Conservation (phyloP, 441 rosid genomes). For the Syzygium malaccense region DNA sequence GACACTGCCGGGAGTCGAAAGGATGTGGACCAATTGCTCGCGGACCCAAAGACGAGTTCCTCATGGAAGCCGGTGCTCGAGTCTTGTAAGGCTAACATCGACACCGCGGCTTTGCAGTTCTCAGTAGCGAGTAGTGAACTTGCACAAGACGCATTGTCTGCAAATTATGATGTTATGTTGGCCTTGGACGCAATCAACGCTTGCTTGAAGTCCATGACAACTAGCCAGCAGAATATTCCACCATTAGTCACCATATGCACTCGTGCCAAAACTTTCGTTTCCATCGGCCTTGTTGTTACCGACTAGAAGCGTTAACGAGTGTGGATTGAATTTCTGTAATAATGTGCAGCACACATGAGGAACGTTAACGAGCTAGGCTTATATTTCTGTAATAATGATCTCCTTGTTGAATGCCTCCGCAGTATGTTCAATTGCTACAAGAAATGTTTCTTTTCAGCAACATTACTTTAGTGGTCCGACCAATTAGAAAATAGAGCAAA, state of each 20-base stretch:
- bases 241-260: neutral
- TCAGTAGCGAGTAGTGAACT: neutral
- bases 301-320: neutral
- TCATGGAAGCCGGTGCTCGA: too few relatives aligned
- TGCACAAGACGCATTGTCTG: conserved; percentile 1
- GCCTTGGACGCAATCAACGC: neutral
- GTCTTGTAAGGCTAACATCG: too few relatives aligned
- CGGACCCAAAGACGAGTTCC: too few relatives aligned
- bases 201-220: neutral
- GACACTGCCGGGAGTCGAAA: too few relatives aligned
- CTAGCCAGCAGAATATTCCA: neutral
- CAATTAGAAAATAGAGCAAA: too few relatives aligned
- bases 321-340: neutral
- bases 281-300: neutral
- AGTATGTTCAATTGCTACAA: neutral
- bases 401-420: neutral
- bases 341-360: neutral
- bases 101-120: neutral
- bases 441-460: neutral
- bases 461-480: neutral
- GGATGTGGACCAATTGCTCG: too few relatives aligned
- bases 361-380: neutral
- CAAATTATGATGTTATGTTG: conserved; percentile 13
- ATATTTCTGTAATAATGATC: neutral
- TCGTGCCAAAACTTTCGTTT: neutral